A percentile compares a stretch with the other conserved stretches of the same genome.
These are phyloP conservation scores for Cinnamomum micranthum DNA, from an alignment of 164 flowering plant species.

Conservation along the genomic window DNA sequence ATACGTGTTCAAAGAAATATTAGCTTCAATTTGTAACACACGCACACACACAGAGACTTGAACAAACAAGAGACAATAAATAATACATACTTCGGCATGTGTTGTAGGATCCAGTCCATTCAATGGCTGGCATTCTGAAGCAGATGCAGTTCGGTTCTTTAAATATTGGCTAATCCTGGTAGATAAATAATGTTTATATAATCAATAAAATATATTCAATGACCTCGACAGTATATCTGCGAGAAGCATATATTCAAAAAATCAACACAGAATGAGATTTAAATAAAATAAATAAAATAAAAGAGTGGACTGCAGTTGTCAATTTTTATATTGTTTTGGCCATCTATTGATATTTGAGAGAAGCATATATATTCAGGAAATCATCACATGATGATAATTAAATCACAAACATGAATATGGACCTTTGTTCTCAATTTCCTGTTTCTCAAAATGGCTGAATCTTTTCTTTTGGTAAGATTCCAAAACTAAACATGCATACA, in stretches of 20 bases:
- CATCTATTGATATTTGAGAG: not conserved
- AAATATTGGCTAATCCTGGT: conserved; percentile 66
- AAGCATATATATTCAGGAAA: not conserved
- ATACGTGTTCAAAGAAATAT: conserved; percentile 11
- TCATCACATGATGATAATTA: not conserved
- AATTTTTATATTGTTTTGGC: too few relatives aligned
- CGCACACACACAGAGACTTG: not conserved
- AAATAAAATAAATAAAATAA: too few relatives aligned
- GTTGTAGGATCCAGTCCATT: conserved; percentile 87
- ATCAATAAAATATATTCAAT: conserved; percentile 1
- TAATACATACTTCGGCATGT: conserved; percentile 74
- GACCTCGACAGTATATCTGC: not conserved
- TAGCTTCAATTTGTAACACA: not conserved
- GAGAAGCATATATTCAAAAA: not conserved
- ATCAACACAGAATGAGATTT: not conserved
- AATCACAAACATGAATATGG: not conserved
- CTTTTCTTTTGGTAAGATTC: too few relatives aligned
- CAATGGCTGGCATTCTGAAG: conserved; percentile 72
- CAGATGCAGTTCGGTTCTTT: conserved; percentile 60
- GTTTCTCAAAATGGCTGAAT: too few relatives aligned
- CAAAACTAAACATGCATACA: too few relatives aligned
- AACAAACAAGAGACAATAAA: conserved; percentile 8
- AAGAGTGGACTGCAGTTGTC: too few relatives aligned
- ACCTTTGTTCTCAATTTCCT: too few relatives aligned
- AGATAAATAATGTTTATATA: conserved; percentile 9